Evolutionary conservation across 306 rosid genomes (phyloP).

Genomic region (Prunus mongolica): DNA sequence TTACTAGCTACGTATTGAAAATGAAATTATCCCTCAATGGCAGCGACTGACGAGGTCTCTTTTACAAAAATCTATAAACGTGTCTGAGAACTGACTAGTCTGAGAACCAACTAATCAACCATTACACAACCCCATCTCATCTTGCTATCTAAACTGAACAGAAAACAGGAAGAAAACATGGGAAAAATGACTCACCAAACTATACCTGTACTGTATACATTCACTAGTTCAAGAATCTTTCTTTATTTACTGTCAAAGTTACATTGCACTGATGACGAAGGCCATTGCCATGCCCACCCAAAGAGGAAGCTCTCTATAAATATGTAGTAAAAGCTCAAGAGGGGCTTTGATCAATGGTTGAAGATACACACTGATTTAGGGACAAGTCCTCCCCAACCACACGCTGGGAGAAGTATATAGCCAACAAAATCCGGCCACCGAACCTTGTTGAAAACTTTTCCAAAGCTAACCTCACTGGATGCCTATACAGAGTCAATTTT

Average conservation of each 20-base stretch:
- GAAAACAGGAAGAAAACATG: conserved; percentile 35
- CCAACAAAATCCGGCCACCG: conserved; percentile 47
- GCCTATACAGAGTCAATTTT: conserved; percentile 34
- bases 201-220: conserved; percentile 57
- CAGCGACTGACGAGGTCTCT: background rate
- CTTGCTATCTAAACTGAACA: conserved; percentile 14
- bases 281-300: conserved; percentile 41
- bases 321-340: conserved; percentile 34
- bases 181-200: conserved; percentile 35
- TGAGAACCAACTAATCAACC: background rate
- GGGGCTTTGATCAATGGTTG: conserved; percentile 30
- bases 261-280: conserved; percentile 35
- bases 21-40: background rate
- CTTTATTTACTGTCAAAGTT: conserved; percentile 53
- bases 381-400: conserved; percentile 41
- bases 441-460: conserved; percentile 39
- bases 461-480: conserved; percentile 37
- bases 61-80: background rate
- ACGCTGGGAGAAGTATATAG: conserved; percentile 44
- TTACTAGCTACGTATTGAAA: background rate
- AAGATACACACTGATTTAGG: conserved; percentile 36
- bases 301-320: conserved; percentile 36
- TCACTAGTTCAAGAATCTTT: conserved; percentile 59
- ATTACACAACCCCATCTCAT: background rate
- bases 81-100: background rate